phyloP scores from a whole-genome alignment of 148 eudicot genomes.

The Pharnaceum exiguum region DNA sequence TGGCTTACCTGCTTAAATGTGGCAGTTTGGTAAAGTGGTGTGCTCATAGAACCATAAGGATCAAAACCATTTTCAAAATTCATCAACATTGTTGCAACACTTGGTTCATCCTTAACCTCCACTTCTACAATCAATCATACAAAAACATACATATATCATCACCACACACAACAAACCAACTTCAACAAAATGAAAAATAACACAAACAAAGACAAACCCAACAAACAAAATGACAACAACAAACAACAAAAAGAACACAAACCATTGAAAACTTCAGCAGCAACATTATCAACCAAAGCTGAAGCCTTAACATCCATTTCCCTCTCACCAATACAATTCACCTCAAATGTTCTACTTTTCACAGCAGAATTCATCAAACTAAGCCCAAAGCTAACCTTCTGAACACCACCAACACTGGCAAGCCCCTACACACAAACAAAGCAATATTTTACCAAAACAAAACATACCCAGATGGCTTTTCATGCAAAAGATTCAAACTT shows the following conservation, averaged over 20 bases:
- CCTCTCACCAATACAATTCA: conserved; percentile 52
- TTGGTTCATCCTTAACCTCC: conserved; percentile 50
- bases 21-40: conserved; percentile 91
- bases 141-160: neutral
- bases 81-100: conserved; percentile 83
- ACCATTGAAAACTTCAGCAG: conserved; percentile 61
- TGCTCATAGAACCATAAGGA: conserved; percentile 82
- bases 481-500: too few relatives aligned
- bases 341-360: conserved; percentile 28
- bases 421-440: conserved; percentile 33
- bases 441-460: neutral
- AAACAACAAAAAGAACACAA: conserved; percentile 7
- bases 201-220: neutral
- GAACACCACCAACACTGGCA: conserved; percentile 16
- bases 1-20: conserved; percentile 88
- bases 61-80: conserved; percentile 73
- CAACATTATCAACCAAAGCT: conserved; percentile 45
- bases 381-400: conserved; percentile 32
- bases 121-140: conserved; percentile 24
- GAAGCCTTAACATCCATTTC: conserved; percentile 55
- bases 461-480: too few relatives aligned
- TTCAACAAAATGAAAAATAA: neutral
- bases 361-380: conserved; percentile 14
- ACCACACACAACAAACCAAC: neutral
- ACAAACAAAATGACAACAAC: neutral